Conservation (phyloP, 225 moss, liverwort and hornwort species). For the Bryoerythrophyllum caledonicum region DNA sequence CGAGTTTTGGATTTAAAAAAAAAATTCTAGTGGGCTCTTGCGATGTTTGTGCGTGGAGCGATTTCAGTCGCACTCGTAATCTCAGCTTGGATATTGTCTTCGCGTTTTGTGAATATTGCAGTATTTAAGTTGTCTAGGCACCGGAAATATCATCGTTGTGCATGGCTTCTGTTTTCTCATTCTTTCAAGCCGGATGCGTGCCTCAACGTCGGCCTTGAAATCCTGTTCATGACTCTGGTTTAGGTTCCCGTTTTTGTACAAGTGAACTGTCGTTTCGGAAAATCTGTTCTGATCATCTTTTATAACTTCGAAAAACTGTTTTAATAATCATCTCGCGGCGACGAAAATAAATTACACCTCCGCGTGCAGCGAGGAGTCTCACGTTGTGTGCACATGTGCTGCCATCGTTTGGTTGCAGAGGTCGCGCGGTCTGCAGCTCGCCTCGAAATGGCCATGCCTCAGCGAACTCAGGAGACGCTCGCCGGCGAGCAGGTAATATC, state of each 20-base stretch:
- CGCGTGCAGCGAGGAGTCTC: conserved; percentile 16
- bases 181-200: neutral
- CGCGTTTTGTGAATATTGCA: conserved; percentile 13
- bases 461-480: conserved; percentile 34
- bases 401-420: conserved; percentile 25
- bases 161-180: neutral
- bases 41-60: too few relatives aligned
- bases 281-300: neutral
- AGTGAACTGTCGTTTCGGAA: too few relatives aligned
- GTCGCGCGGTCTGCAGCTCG: conserved; percentile 32
- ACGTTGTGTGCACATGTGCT: conserved; percentile 23
- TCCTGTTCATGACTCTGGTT: neutral
- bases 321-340: neutral
- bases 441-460: conserved; percentile 40
- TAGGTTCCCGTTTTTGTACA: too few relatives aligned
- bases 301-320: too few relatives aligned
- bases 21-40: too few relatives aligned
- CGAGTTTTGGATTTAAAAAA: too few relatives aligned
- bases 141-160: neutral
- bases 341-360: neutral
- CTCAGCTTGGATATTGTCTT: neutral
- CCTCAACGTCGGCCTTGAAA: neutral
- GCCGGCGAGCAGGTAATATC: conserved; percentile 34
- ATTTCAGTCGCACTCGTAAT: neutral
- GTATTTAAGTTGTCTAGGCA: conserved; percentile 3